Evolutionary conservation across 169 alveolate genomes (phyloP), one percentile per base, ranked within the genome.

Genomic region (Cyclospora cayetanensis): DNA sequence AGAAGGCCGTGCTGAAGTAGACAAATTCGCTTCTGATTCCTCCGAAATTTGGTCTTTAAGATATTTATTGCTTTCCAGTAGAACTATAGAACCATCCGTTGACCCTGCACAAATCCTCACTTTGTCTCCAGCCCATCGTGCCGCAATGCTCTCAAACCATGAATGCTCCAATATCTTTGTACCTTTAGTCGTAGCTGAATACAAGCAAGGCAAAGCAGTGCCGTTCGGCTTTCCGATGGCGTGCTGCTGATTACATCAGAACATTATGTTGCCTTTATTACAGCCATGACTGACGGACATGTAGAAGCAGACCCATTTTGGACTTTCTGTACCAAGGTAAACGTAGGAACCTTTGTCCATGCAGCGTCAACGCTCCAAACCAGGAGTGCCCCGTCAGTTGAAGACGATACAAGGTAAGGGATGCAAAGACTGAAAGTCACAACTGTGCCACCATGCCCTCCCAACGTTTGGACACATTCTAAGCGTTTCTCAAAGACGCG

Each of bases 401-500:
- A 89, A 12, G 93, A 39, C 1, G 93, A 89, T 25, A 89, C 43
- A 43, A 89, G 84, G 77, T 76, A 76, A 0, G 93, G 93, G 79
- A 60, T 74, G 93, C 93, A 89, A 5, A 50, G 41, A 20, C 68
- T 55, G 35, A 89, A 77, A 34, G 93, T 35, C 3, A 89, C 90
- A 37, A 89, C 77, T 43, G 93, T 55, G 53, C 93, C 93, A 22
- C 93, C 93, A 68, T 89, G 93, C n/a, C 70, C 76, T 27, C 90
- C 85, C 50, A 74, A 41, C 25, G 83, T 76, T 72, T 83, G 52
- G 50, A 89, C 77, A 80, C 93, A 89, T 42, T 42, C 90, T 31
- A 89, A 50, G 52, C 20, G 39, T 42, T 50, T 76, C 22, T 27
- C 25, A 20, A 27, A 39, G 41, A 89, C 53, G 42, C 85, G 34